These are phyloP conservation scores for Suillus luteus DNA, from an alignment of 768 basidiomycete genomes.

Conservation along the genomic window DNA sequence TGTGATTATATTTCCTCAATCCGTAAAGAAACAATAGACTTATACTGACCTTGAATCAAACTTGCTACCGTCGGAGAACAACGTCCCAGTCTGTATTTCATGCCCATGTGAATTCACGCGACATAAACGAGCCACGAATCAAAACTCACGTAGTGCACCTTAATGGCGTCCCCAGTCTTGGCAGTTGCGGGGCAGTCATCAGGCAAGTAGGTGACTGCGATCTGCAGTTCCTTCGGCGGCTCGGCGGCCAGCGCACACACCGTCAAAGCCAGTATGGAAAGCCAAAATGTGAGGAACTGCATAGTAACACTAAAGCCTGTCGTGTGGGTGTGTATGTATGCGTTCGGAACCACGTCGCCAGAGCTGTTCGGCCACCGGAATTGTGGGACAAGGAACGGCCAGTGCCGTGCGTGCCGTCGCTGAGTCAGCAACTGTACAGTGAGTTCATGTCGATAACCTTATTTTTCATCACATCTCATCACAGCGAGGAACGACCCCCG, in stretches of 20 bases:
- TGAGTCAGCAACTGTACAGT: slow-evolving; percentile 48
- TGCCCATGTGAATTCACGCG: slow-evolving; percentile 8
- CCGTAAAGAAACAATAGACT: not conserved
- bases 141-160: slow-evolving; percentile 78
- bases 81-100: slow-evolving; percentile 68
- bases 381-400: slow-evolving; percentile 3
- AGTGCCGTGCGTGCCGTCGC: slow-evolving; percentile 17
- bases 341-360: not conserved
- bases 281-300: slow-evolving; percentile 49
- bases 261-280: slow-evolving; percentile 50
- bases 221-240: slow-evolving; percentile 55
- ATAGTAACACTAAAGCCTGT: slow-evolving; percentile 36
- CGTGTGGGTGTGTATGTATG: not conserved
- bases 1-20: not conserved
- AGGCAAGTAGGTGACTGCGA: slow-evolving; percentile 64
- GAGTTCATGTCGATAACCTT: slow-evolving; percentile 34
- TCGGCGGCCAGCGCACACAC: slow-evolving; percentile 48
- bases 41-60: slow-evolving; percentile 82
- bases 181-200: slow-evolving; percentile 57
- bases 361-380: not conserved
- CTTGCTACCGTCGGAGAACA: slow-evolving; percentile 74
- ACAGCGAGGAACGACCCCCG: slow-evolving; percentile 34
- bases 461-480: slow-evolving; percentile 24
- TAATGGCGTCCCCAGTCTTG: slow-evolving; percentile 59
- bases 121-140: not conserved